Evolutionary conservation across 73 alveolate genomes (phyloP).

Genomic region (Tetrahymena thermophila): DNA sequence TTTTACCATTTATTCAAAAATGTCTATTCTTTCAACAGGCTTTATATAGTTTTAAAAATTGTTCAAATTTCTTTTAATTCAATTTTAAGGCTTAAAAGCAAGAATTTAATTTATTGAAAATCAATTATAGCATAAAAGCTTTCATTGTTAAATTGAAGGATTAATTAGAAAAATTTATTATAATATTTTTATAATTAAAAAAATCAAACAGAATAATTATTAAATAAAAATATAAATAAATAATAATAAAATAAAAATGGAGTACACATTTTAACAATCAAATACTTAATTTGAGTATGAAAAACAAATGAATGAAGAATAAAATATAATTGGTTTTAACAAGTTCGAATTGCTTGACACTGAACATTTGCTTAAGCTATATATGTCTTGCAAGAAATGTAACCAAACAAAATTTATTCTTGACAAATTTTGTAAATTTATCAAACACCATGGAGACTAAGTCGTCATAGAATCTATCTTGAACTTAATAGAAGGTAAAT

Average conservation of each 20-base stretch:
- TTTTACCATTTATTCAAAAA: no score
- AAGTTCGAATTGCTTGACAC: not conserved
- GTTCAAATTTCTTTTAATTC: no score
- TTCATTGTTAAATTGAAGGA: no score
- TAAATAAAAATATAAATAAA: no score
- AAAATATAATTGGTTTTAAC: not conserved
- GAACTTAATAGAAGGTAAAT: not conserved
- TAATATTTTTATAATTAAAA: no score
- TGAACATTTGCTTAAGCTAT: not conserved
- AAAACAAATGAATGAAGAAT: not conserved
- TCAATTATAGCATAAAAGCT: no score
- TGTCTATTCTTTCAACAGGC: no score
- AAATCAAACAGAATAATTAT: not conserved
- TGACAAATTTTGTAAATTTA: not conserved
- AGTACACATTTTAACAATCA: not conserved
- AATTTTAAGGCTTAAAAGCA: no score
- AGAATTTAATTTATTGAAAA: no score
- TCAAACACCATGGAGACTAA: not conserved
- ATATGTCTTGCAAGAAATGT: not conserved
- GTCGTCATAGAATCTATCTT: not conserved
- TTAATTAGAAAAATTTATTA: no score
- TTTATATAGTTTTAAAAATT: no score
- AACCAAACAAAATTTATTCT: not conserved
- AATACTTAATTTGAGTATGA: not conserved
- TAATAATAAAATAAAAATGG: not conserved